Base-by-base conservation (phyloP, 2,329 filamentous ascomycete genomes). In the Chaetothyriales sp. region DNA sequence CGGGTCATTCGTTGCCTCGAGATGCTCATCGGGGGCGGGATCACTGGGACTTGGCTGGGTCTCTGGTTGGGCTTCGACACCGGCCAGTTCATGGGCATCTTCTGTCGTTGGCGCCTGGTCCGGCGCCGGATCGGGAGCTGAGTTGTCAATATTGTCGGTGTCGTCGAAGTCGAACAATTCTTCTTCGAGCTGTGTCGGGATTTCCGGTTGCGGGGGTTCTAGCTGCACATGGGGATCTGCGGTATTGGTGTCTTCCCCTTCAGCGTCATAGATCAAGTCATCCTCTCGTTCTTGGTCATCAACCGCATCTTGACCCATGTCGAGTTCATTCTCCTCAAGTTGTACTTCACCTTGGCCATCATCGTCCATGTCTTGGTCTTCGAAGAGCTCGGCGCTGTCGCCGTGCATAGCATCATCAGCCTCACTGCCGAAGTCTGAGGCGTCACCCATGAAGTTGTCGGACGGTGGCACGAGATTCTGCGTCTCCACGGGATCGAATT, bases 351-450 rank as follows among this genome's bases (percentile, higher is more conserved):
- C 47, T 43, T 18, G 43, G 10, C 22, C 37, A 8, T 68, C 44
- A 52, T 65, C 25, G 58, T 68, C 49, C 64, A 69, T 52, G 61
- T 70, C 37, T 54, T 70, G 49, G 66, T 66, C 10, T 69, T 67
- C 56, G 56, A 70, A 51, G 63, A 64, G 15, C 63, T 69, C 52
- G 63, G 69, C 40, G 58, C 66, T 20, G 61, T 66, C 3, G 54
- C 69, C 40, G 63, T 55, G 51, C 47, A 52, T 48, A 15, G 49
- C 33, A 20, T 58, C 54, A 33, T 46, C 65, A 2, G 58, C 60
- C 19, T 66, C 62, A 1, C 62, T 64, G 9, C 50, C 62, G 4
- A 64, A 65, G 44, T 61, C 65, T 20, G 50, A 37, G 9, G 57
- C 51, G 33, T 58, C 56, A 54, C 60, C 59, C 37, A 60, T 46